Conservation (phyloP, 1,139 yeast genomes). For the Suhomyces atakaporum region DNA sequence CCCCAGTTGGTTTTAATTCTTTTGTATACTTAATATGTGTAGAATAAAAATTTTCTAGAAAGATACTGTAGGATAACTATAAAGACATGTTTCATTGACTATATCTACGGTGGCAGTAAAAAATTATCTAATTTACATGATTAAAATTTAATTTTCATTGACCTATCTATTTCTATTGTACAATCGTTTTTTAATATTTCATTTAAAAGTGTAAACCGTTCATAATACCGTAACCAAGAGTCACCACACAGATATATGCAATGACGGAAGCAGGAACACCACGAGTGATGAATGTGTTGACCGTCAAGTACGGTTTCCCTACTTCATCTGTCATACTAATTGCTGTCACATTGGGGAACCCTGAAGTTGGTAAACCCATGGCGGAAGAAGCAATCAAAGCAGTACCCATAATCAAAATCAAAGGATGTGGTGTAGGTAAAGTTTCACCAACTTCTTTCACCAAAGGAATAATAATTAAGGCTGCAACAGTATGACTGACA, state of each 20-base stretch:
- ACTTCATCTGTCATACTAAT: conserved; percentile 88
- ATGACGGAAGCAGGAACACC: conserved; percentile 86
- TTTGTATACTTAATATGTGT: conserved; percentile 2
- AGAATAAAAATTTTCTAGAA: not conserved
- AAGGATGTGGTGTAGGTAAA: conserved; percentile 70
- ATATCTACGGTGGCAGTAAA: too few relatives aligned
- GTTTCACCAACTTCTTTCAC: conserved; percentile 83
- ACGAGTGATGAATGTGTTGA: conserved; percentile 76
- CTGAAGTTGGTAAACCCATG: conserved; percentile 95
- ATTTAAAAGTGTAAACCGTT: conserved; percentile 48
- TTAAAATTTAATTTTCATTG: too few relatives aligned
- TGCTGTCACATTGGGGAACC: conserved; percentile 96
- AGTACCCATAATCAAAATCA: conserved; percentile 75
- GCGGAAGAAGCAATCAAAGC: conserved; percentile 88
- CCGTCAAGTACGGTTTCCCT: conserved; percentile 83
- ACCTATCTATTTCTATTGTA: conserved; percentile 1
- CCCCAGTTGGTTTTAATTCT: conserved; percentile 9
- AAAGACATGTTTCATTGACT: not conserved
- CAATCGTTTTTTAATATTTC: conserved; percentile 1
- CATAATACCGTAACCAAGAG: conserved; percentile 83
- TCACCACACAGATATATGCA: conserved; percentile 65
- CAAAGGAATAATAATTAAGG: conserved; percentile 83
- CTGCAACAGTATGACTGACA: conserved; percentile 95
- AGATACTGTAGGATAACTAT: not conserved
- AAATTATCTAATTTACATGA: too few relatives aligned